A percentile compares a stretch with the other conserved stretches of the same genome.
Conservation (phyloP, 2,329 filamentous ascomycete species). For the Geoglossum cookeanum region DNA sequence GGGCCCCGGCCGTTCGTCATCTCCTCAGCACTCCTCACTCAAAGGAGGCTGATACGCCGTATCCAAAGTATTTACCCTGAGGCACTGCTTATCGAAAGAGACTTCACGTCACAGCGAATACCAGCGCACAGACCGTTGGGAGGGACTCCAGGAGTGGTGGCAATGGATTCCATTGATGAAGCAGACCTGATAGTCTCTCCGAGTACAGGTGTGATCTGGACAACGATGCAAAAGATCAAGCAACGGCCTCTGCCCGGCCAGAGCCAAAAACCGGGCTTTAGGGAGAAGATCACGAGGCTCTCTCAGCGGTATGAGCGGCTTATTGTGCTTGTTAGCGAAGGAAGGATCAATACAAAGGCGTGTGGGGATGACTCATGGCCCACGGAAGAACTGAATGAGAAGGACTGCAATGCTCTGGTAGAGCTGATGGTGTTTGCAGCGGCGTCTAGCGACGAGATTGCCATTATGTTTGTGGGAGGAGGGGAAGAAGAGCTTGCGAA, state of each 20-base stretch:
- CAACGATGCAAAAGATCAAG: constrained; percentile 50
- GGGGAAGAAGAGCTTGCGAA: constrained; percentile 25
- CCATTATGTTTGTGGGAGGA: constrained; percentile 21
- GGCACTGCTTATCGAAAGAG: constrained; percentile 39
- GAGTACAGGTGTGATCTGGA: constrained; percentile 46
- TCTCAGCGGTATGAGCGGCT: constrained; percentile 46
- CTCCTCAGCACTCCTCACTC: constrained; percentile 24
- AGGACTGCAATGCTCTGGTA: constrained; percentile 21
- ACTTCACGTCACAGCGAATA: constrained; percentile 24
- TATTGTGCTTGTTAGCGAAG: constrained; percentile 43
- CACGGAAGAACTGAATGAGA: constrained; percentile 11
- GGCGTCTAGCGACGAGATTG: constrained; percentile 21
- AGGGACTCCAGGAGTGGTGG: neutral
- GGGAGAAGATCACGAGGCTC: constrained; percentile 33
- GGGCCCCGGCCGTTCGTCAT: constrained; percentile 26
- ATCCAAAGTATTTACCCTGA: constrained; percentile 31
- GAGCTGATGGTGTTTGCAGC: constrained; percentile 32
- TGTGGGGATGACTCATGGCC: neutral
- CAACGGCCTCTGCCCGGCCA: constrained; percentile 52
- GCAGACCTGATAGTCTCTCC: constrained; percentile 59
- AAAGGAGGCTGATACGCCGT: constrained; percentile 29
- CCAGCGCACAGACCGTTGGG: neutral
- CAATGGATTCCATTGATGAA: constrained; percentile 24
- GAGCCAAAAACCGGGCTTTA: constrained; percentile 18
- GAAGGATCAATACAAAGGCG: constrained; percentile 1